These are phyloP conservation scores for Lecanicillium sp. DNA, from an alignment of 2,329 filamentous ascomycete species.

Conservation along the genomic window DNA sequence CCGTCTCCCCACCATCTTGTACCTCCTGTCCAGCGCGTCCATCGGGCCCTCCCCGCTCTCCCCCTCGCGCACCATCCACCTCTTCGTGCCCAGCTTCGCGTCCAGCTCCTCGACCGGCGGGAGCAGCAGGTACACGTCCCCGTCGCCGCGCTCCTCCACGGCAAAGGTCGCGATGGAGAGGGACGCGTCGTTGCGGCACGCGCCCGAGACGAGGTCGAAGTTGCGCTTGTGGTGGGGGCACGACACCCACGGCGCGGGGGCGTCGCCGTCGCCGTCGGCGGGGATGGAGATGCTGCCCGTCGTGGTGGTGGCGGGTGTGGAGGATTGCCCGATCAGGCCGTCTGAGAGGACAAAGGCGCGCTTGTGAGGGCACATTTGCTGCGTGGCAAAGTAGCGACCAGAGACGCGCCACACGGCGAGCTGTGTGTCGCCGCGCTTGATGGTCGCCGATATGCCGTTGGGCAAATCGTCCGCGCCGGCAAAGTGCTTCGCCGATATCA, in stretches of 20 bases:
- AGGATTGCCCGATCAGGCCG: constrained; percentile 69
- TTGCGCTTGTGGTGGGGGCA: constrained; percentile 90
- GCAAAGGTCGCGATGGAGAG: constrained; percentile 80
- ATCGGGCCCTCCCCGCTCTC: constrained; percentile 45
- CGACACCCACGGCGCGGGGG: constrained; percentile 63
- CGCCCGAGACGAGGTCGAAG: constrained; percentile 67
- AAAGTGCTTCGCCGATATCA: constrained; percentile 67
- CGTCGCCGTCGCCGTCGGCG: constrained; percentile 20
- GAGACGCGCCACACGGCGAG: constrained; percentile 79
- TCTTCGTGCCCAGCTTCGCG: constrained; percentile 66
- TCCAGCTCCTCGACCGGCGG: constrained; percentile 79
- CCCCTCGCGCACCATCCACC: constrained; percentile 71
- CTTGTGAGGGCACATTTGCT: constrained; percentile 95
- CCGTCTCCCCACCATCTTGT: constrained; percentile 37
- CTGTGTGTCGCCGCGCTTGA: constrained; percentile 86
- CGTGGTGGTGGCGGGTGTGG: constrained; percentile 10
- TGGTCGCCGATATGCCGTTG: constrained; percentile 66
- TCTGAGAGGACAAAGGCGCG: constrained; percentile 85
- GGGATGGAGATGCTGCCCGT: neutral
- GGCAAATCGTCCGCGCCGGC: constrained; percentile 54
- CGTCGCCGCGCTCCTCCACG: constrained; percentile 58
- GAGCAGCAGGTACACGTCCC: constrained; percentile 75
- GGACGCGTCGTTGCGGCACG: constrained; percentile 66
- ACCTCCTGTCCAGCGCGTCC: constrained; percentile 41
- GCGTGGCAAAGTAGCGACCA: constrained; percentile 75